A percentile compares a stretch with the other conserved stretches of the same genome.
These are phyloP conservation scores for Aureobasidium subglaciale DNA, from an alignment of 2,329 filamentous ascomycete species.

Conservation along the genomic window DNA sequence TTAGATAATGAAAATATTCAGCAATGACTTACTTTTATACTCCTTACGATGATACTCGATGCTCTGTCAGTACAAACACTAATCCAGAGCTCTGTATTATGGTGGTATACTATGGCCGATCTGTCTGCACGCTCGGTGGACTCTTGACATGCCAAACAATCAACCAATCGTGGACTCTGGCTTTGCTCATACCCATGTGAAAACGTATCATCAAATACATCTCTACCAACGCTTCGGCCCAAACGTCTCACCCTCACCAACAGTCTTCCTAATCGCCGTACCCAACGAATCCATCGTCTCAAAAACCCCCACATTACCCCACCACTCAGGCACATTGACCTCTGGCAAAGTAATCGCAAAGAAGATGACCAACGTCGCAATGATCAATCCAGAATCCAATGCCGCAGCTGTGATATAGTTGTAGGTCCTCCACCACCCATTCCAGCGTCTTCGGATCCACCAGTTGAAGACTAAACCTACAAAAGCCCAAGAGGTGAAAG, in stretches of 20 bases:
- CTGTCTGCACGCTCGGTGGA: too few relatives aligned
- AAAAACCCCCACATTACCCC: constrained; percentile 5
- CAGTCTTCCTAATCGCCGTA: not conserved
- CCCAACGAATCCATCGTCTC: constrained; percentile 1
- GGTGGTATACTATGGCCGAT: too few relatives aligned
- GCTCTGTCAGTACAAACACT: too few relatives aligned
- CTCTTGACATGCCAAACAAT: too few relatives aligned
- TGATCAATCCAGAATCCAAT: not conserved
- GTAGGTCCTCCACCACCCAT: constrained; percentile 1
- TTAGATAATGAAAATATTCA: too few relatives aligned
- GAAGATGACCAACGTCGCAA: not conserved
- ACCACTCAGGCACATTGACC: not conserved
- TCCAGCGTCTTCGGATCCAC: not conserved
- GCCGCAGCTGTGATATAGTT: not conserved
- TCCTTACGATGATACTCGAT: too few relatives aligned
- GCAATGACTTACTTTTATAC: too few relatives aligned
- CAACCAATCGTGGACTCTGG: too few relatives aligned
- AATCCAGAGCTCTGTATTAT: too few relatives aligned
- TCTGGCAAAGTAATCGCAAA: not conserved
- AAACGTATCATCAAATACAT: too few relatives aligned
- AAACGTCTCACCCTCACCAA: not conserved
- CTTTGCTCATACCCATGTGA: too few relatives aligned
- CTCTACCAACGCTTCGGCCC: too few relatives aligned
- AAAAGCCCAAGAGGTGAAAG: not conserved
- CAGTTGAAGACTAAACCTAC: not conserved